phyloP scores from a whole-genome alignment of 2,329 filamentous ascomycete genomes.

The Epicoccum sorghinum region DNA sequence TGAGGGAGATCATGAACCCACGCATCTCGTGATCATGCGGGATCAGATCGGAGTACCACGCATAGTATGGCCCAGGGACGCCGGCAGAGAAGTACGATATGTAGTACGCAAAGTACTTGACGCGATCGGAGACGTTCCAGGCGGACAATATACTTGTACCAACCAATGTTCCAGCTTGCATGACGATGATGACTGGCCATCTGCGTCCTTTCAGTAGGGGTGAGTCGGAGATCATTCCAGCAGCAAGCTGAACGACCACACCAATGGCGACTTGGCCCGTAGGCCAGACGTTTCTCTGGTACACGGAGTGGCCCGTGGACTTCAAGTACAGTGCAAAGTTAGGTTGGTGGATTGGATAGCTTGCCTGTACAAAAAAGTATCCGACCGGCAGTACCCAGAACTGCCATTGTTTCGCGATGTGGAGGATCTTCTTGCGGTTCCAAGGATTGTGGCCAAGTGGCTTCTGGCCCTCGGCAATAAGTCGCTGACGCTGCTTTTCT shows the following conservation, averaged over 20 bases:
- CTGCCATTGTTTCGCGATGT: constrained; percentile 54
- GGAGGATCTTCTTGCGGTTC: constrained; percentile 50
- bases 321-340: constrained; percentile 54
- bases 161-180: constrained; percentile 48
- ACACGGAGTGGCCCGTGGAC: constrained; percentile 51
- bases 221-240: constrained; percentile 42
- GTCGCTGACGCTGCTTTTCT: constrained; percentile 26
- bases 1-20: constrained; percentile 31
- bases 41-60: constrained; percentile 35
- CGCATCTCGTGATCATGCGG: constrained; percentile 37
- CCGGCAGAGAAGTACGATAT: constrained; percentile 30
- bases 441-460: constrained; percentile 49
- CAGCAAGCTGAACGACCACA: constrained; percentile 54
- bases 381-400: constrained; percentile 56
- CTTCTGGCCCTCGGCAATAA: constrained; percentile 32
- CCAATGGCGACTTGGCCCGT: constrained; percentile 53
- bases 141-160: constrained; percentile 51
- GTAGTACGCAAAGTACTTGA: constrained; percentile 49
- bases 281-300: constrained; percentile 56
- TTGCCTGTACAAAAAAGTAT: constrained; percentile 51
- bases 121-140: constrained; percentile 52
- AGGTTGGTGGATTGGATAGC: constrained; percentile 27
- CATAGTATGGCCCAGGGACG: constrained; percentile 33
- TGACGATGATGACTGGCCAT: constrained; percentile 50
- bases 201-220: constrained; percentile 33